A percentile compares a stretch with the other conserved stretches of the same genome.
Conservation (phyloP, 2,329 filamentous ascomycete genomes). For the Cercospora sp. region DNA sequence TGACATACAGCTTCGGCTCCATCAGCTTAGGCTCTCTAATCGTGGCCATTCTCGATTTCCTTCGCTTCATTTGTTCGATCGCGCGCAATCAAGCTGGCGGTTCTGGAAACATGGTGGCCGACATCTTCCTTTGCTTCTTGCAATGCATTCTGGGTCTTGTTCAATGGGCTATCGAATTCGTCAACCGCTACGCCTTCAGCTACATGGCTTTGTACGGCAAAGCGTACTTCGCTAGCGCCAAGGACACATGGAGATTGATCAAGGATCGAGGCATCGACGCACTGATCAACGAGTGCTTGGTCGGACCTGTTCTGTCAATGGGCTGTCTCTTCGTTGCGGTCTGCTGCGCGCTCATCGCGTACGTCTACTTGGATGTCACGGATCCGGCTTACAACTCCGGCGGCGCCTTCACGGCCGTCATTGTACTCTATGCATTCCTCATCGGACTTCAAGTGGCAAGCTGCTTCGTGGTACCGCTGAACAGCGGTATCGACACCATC, state of each 20-base stretch:
- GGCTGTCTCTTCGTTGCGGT: conserved; percentile 83
- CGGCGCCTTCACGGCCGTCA: conserved; percentile 70
- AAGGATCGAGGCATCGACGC: conserved; percentile 80
- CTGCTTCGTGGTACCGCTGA: conserved; percentile 84
- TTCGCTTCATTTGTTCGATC: conserved; percentile 80
- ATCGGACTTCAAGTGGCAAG: conserved; percentile 89
- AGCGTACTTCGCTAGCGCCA: conserved; percentile 79
- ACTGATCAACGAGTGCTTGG: conserved; percentile 83
- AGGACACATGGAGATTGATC: conserved; percentile 71
- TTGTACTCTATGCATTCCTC: conserved; percentile 83
- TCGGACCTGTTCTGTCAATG: conserved; percentile 51
- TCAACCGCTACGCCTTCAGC: conserved; percentile 66
- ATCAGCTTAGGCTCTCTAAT: conserved; percentile 84
- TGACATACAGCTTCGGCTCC: conserved; percentile 91
- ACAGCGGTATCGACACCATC: conserved; percentile 86
- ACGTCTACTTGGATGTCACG: conserved; percentile 83
- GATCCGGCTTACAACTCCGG: conserved; percentile 72
- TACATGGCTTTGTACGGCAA: conserved; percentile 94
- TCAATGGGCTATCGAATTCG: conserved; percentile 81
- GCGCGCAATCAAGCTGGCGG: conserved; percentile 65
- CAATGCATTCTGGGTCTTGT: conserved; percentile 75
- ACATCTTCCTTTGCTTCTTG: conserved; percentile 70
- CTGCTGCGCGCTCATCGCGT: conserved; percentile 75
- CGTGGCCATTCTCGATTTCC: conserved; percentile 81
- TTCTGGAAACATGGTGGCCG: conserved; percentile 68